Conservation (phyloP, 176 grass and related monocot genomes). For the Eleusine coracana region DNA sequence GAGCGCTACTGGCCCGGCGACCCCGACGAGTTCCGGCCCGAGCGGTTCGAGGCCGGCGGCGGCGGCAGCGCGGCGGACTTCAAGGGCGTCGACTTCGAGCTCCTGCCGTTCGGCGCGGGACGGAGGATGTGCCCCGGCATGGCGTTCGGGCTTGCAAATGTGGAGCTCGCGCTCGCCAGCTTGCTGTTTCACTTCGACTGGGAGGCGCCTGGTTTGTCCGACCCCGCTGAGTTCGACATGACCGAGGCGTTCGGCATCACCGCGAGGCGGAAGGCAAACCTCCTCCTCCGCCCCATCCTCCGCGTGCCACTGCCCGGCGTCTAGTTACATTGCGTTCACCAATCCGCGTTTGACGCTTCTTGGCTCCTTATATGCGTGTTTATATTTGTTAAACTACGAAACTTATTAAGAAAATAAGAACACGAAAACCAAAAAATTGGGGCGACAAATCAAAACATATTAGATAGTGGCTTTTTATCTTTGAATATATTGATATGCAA, state of each 20-base stretch:
- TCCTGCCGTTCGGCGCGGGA: conserved; percentile 54
- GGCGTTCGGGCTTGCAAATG: conserved; percentile 49
- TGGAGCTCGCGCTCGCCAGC: conserved; percentile 51
- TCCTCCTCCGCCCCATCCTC: conserved; percentile 20
- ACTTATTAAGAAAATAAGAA: neutral
- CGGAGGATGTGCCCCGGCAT: conserved; percentile 61
- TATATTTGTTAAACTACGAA: neutral
- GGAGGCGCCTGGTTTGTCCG: conserved; percentile 14
- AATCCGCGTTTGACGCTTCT: neutral
- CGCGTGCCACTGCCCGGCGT: conserved; percentile 9
- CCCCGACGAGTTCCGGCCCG: conserved; percentile 51
- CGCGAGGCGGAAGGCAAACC: conserved; percentile 10
- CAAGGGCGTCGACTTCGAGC: conserved; percentile 48
- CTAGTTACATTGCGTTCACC: neutral
- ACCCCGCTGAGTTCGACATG: conserved; percentile 37
- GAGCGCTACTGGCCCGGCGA: conserved; percentile 44
- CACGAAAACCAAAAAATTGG: too few relatives aligned
- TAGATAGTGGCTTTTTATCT: too few relatives aligned
- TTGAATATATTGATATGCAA: too few relatives aligned
- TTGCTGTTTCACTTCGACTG: conserved; percentile 60
- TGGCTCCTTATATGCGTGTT: neutral
- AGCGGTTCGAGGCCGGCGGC: conserved; percentile 36
- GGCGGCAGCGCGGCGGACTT: conserved; percentile 26
- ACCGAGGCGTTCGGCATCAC: conserved; percentile 50
- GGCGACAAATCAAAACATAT: too few relatives aligned